Evolutionary conservation across 2,329 filamentous ascomycete species (phyloP), one percentile per base, ranked within the genome.

Genomic region (Calonectria leucothoes): DNA sequence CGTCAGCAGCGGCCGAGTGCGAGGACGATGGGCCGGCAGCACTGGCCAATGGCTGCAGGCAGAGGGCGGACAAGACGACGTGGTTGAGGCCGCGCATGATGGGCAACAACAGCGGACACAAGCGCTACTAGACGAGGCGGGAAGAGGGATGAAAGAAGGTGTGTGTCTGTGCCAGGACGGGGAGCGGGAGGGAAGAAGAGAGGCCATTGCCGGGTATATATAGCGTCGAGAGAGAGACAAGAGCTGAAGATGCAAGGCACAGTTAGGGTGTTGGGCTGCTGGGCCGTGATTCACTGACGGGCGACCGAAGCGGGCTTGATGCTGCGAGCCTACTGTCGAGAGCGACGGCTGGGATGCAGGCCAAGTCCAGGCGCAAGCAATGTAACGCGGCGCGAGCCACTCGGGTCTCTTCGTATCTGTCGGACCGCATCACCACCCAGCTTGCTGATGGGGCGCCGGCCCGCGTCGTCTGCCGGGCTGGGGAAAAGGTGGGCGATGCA

Each of bases 21-120:
- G n/a, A n/a, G n/a, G n/a, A n/a, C n/a, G n/a, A 55, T n/a, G 33
- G 11, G 33, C 29, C 49, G 0, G 35, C 51, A 8, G 55, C 76
- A 14, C 61, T 45, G 5, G 51, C 42, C 4, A 66, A 29, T n/a
- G 68, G 66, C 4, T 70, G 5, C 1, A 73, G 31, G 14, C 45
- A 69, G 0, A 67, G 55, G 12, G 72, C 12, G n/a, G 70, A 70
- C 7, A 79, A 6, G 3, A 77, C 2, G 0, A 71, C 4, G 0
- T 69, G 23, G 5, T 29, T 8, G 0, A 77, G 20, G 23, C 15
- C 48, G 42, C 65, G 17, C 78, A 80, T 80, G 49, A 6, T 33
- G 23, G 51, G 51, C 51, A 55, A 33, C 39, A 45, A 20, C 14
- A n/a, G n/a, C n/a, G n/a, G 17, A 45, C 51, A 33, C 17, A 12